Percentiles rank a stretch among this genome's conserved stretches.
Conservation (phyloP, 2,329 filamentous ascomycete species). For the Leptosphaerulina australis region DNA sequence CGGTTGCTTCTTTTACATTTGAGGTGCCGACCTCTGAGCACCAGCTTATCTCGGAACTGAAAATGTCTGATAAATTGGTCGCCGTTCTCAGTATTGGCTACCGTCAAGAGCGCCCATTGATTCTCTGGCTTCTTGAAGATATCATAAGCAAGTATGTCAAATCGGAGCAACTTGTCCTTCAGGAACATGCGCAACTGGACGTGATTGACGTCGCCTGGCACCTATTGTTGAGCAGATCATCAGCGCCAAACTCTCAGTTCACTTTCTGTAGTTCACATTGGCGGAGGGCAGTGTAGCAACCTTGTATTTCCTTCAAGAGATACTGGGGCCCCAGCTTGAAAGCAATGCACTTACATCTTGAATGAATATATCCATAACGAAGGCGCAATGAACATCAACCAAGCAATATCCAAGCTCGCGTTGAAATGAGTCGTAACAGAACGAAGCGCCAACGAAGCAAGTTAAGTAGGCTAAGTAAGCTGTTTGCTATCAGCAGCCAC, state of each 20-base stretch:
- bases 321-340: background rate
- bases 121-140: constrained; percentile 50
- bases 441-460: background rate
- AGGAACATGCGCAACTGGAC: constrained; percentile 52
- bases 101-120: constrained; percentile 53
- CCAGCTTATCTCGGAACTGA: constrained; percentile 30
- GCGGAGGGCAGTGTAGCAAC: background rate
- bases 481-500: constrained; percentile 6
- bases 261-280: too few species aligned
- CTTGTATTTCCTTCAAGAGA: background rate
- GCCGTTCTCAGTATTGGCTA: constrained; percentile 51
- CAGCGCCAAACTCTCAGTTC: too few species aligned
- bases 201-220: constrained; percentile 52
- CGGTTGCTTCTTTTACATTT: constrained; percentile 25
- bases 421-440: background rate
- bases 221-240: constrained; percentile 10
- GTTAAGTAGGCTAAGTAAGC: background rate
- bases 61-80: constrained; percentile 52
- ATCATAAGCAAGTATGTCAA: constrained; percentile 52
- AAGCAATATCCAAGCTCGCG: background rate
- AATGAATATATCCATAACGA: constrained; percentile 36
- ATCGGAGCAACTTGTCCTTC: constrained; percentile 43
- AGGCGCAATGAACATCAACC: too few species aligned
- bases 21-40: constrained; percentile 20
- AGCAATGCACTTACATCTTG: constrained; percentile 24